These are phyloP conservation scores for Suillus paluster DNA, from an alignment of 768 basidiomycete genomes.

Conservation along the genomic window DNA sequence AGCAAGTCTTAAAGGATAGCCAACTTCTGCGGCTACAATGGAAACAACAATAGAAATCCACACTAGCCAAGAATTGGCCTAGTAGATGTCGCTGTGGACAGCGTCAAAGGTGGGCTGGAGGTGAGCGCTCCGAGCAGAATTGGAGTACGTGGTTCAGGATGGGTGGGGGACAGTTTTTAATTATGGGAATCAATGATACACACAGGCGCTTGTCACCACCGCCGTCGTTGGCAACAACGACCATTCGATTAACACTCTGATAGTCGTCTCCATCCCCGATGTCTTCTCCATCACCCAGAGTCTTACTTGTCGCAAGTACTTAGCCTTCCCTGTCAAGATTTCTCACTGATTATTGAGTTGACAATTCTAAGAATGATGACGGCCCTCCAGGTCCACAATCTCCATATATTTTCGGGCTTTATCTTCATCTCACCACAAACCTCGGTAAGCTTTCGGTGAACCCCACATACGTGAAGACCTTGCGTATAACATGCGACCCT, in stretches of 20 bases:
- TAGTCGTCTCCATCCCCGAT: conserved; percentile 14
- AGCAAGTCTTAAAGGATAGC: not conserved
- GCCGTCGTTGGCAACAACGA: conserved; percentile 12
- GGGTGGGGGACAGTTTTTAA: conserved; percentile 14
- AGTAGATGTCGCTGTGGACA: conserved; percentile 3
- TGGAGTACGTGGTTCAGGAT: conserved; percentile 8
- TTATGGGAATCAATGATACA: conserved; percentile 24
- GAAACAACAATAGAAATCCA: conserved; percentile 12
- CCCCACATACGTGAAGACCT: conserved; percentile 11
- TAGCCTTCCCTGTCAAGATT: conserved; percentile 3
- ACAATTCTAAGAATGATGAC: conserved; percentile 71
- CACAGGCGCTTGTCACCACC: conserved; percentile 13
- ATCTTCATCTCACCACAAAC: conserved; percentile 57
- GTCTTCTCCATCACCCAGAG: conserved; percentile 32
- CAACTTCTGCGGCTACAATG: not conserved
- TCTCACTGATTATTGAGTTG: not conserved
- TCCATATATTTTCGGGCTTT: conserved; percentile 77
- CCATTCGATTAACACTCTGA: not conserved
- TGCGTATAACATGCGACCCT: not conserved
- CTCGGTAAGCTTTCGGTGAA: conserved; percentile 50
- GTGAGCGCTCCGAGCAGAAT: not conserved
- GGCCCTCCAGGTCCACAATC: conserved; percentile 77
- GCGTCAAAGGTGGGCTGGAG: not conserved
- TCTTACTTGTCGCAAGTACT: conserved; percentile 49
- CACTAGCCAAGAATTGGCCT: not conserved